Evolutionary conservation across 305 asterid genomes (phyloP).

Genomic region (Fraxinus floribunda): DNA sequence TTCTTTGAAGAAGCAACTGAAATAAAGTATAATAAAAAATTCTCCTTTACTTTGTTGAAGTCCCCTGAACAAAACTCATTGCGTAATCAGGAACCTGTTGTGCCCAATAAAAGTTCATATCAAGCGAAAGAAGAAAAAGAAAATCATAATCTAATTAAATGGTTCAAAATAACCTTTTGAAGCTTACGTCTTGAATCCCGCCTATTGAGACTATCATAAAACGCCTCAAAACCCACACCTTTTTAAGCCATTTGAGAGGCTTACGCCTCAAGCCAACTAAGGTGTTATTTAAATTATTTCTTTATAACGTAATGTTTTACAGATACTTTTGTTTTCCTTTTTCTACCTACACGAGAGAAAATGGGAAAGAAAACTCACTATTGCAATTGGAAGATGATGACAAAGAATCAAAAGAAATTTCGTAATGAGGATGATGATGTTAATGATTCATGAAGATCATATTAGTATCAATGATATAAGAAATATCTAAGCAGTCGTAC

Average conservation of each 20-base stretch:
- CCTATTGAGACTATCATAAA: neutral
- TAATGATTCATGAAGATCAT: neutral
- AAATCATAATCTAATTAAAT: neutral
- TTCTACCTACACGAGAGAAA: neutral
- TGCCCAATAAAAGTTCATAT: neutral
- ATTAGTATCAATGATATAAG: neutral
- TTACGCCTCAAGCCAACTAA: neutral
- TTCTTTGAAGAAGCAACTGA: neutral
- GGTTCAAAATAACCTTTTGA: neutral
- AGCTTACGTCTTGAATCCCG: neutral
- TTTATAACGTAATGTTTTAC: neutral
- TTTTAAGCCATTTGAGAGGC: neutral
- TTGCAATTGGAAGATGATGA: neutral
- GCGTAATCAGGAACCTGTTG: conserved; percentile 77
- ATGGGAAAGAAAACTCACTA: neutral
- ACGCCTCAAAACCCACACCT: neutral
- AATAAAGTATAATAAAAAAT: neutral
- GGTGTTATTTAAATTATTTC: neutral
- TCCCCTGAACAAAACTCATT: conserved; percentile 47
- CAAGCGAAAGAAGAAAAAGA: neutral
- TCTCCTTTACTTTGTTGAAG: conserved; percentile 39
- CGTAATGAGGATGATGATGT: neutral
- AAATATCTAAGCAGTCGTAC: neutral
- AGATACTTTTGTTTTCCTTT: neutral
- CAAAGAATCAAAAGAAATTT: neutral